A percentile compares a stretch with the other conserved stretches of the same genome.
Conservation (phyloP, 2,329 filamentous ascomycete genomes). For the Aspergillus pseudoterreus region DNA sequence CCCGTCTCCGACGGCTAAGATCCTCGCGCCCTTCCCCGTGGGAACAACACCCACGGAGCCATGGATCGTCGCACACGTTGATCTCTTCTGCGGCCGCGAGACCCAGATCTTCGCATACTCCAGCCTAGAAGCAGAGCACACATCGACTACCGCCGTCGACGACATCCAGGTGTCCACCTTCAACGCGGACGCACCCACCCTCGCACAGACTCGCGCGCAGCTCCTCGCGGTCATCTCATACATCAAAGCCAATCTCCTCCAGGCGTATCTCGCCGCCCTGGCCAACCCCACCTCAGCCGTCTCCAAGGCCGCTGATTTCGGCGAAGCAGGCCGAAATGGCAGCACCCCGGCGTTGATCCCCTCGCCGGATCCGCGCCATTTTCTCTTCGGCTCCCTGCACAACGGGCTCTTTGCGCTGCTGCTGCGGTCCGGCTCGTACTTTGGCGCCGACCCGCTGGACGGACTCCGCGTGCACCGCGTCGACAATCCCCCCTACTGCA, state of each 20-base stretch:
- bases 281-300: background rate
- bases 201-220: conserved; percentile 2
- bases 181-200: conserved; percentile 9
- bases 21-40: conserved; percentile 32
- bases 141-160: background rate
- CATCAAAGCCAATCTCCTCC: conserved; percentile 1
- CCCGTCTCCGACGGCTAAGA: conserved; percentile 28
- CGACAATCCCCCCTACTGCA: conserved; percentile 30
- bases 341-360: conserved; percentile 18
- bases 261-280: conserved; percentile 22
- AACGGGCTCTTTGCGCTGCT: conserved; percentile 30
- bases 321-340: conserved; percentile 5
- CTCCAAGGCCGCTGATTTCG: background rate
- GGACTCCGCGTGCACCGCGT: conserved; percentile 26
- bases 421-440: conserved; percentile 15
- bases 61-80: conserved; percentile 41
- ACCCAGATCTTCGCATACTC: conserved; percentile 43
- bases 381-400: conserved; percentile 38
- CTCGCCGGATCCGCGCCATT: conserved; percentile 22
- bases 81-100: conserved; percentile 35
- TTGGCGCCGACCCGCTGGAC: conserved; percentile 7
- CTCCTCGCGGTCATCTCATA: background rate
- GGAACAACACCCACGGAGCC: conserved; percentile 15
- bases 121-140: conserved; percentile 31
- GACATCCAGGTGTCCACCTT: background rate